Evolutionary conservation across 2,329 filamentous ascomycete genomes (phyloP).

Genomic region (Penicillium sp.): DNA sequence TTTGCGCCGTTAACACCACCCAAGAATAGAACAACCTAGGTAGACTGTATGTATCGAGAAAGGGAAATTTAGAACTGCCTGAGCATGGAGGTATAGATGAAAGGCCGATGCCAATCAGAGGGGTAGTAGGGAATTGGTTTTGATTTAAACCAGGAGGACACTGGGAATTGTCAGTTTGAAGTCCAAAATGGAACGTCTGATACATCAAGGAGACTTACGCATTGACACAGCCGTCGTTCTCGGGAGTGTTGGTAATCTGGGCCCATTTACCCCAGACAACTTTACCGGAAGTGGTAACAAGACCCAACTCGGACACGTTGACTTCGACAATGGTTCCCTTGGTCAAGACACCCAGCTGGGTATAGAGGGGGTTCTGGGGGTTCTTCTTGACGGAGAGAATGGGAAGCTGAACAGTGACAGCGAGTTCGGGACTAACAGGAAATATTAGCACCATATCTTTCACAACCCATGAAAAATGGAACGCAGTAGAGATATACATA

Average conservation of each 20-base stretch:
- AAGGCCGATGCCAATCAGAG: conserved; percentile 17
- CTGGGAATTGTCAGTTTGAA: conserved; percentile 2
- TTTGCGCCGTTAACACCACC: conserved; percentile 29
- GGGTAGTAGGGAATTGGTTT: conserved; percentile 10
- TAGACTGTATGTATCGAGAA: conserved; percentile 19
- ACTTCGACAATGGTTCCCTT: conserved; percentile 87
- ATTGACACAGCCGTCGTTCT: conserved; percentile 18
- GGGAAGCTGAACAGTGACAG: conserved; percentile 83
- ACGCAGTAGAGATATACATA: conserved; percentile 22
- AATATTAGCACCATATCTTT: conserved; percentile 12
- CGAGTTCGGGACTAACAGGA: conserved; percentile 63
- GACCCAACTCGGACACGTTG: conserved; percentile 86
- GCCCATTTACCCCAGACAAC: conserved; percentile 89
- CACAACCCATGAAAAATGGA: neutral
- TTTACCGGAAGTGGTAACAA: conserved; percentile 89
- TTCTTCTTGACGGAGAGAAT: conserved; percentile 82
- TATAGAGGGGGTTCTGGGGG: conserved; percentile 86
- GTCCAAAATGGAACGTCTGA: neutral
- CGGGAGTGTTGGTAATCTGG: conserved; percentile 56
- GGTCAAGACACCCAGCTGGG: conserved; percentile 85
- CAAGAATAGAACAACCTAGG: conserved; percentile 20
- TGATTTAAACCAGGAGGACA: conserved; percentile 27
- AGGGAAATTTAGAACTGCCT: conserved; percentile 19
- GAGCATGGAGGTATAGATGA: conserved; percentile 26
- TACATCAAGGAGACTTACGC: conserved; percentile 11